Evolutionary conservation across 352 stramenopile genomes (phyloP), one percentile per base, ranked within the genome.

Genomic region (Globisporangium uncinulatum): DNA sequence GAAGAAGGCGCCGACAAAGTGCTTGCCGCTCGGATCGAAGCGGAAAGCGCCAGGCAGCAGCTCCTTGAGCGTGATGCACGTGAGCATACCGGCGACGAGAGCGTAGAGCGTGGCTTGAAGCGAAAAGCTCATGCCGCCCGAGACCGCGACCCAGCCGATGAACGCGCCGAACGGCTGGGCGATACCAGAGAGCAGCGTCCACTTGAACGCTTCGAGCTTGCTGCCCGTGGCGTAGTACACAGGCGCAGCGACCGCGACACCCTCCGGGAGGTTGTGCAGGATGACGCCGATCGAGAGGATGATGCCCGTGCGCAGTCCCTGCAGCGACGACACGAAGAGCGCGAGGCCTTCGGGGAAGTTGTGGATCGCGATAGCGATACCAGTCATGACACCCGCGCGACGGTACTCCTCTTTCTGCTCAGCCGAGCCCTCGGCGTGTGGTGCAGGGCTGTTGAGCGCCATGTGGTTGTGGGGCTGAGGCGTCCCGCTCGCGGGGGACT

Each of bases 221-320:
- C 86, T 95, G 32, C 92, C 93, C 20, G 95, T 98, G 14, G 93
- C 92, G 66, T 97, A 98, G 75, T 98, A 99, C 32, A 99, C 88
- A 14, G 96, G 95, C 19, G 98, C 82, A 21, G 93, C 88, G 31
- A 98, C 89, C 58, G 89, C 96, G 14, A 98, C 57, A 15, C 96
- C 96, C 59, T 99, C 96, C 2, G 95, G 95, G 56, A 99, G 91
- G 69, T 99, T 99, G 73, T 99, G 96, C 45, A 98, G 83, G 6
- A 86, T 93, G 65, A 99, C 98, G 37, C 87, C 94, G 54, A 98
- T 71, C 6, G 95, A 94, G n/a, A 98, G 73, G 29, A 94, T 78
- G 32, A 84, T 66, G 44, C 96, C 96, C 0, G 97, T 79, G 17
- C 59, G 69, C 3, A 95, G 84, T 69, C 96, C 88, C n/a, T 86